Evolutionary conservation across 495 filamentous ascomycete species (phyloP).

Genomic region (Usnea hakonensis): DNA sequence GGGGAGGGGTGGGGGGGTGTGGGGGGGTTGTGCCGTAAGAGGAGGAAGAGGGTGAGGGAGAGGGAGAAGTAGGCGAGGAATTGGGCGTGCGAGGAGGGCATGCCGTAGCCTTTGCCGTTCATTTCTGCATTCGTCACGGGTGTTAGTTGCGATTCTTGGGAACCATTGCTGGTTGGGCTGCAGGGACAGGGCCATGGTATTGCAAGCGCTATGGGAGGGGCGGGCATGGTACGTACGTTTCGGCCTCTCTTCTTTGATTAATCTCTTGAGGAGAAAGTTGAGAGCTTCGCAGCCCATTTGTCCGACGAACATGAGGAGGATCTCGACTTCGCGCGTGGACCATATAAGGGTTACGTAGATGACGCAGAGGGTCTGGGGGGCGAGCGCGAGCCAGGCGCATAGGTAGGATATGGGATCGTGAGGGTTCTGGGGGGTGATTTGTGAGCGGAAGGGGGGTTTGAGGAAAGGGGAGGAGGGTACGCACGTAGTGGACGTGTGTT

Average conservation of each 20-base stretch:
- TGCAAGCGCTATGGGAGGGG: not conserved
- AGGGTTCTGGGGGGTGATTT: conserved; percentile 60
- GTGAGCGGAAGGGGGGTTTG: conserved; percentile 38
- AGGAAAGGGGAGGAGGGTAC: conserved; percentile 62
- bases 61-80: conserved; percentile 86
- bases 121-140: conserved; percentile 46
- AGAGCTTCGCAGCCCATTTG: conserved; percentile 90
- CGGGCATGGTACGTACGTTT: conserved; percentile 42
- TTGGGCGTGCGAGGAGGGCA: conserved; percentile 97
- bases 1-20: conserved; percentile 29
- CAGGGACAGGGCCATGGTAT: not conserved
- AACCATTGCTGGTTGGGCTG: not conserved
- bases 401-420: conserved; percentile 74
- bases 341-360: conserved; percentile 83
- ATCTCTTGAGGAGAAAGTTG: conserved; percentile 82
- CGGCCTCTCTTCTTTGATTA: conserved; percentile 87
- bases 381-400: conserved; percentile 87
- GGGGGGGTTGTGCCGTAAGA: conserved; percentile 62
- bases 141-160: not conserved
- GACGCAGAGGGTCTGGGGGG: conserved; percentile 84
- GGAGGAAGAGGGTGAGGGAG: conserved; percentile 71
- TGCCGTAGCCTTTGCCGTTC: conserved; percentile 90
- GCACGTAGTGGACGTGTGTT: not conserved
- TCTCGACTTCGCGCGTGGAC: conserved; percentile 84
- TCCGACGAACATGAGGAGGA: conserved; percentile 81